phyloP scores from a whole-genome alignment of 2,329 filamentous ascomycete species.

The Whalleya microplaca region DNA sequence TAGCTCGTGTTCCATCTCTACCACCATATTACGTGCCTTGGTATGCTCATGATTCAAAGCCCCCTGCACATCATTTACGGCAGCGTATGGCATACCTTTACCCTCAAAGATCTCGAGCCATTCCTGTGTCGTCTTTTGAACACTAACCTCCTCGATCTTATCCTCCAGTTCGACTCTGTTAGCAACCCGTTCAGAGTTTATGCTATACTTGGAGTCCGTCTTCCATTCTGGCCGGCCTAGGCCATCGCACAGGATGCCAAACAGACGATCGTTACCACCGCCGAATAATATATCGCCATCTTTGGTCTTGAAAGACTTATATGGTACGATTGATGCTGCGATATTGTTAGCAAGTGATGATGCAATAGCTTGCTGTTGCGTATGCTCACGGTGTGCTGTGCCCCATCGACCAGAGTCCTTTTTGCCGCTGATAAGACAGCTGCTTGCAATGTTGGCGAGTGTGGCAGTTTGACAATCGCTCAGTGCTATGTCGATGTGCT shows the following conservation, averaged over 20 bases:
- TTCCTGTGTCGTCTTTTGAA: slow-evolving; percentile 78
- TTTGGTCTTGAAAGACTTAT: slow-evolving; percentile 78
- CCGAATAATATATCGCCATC: slow-evolving; percentile 74
- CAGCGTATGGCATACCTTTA: slow-evolving; percentile 91
- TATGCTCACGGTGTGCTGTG: slow-evolving; percentile 82
- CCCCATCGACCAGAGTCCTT: slow-evolving; percentile 92
- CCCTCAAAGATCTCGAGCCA: slow-evolving; percentile 89
- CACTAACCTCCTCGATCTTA: slow-evolving; percentile 76
- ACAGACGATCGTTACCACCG: slow-evolving; percentile 73
- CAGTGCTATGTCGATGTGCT: slow-evolving; percentile 89
- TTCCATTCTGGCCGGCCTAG: slow-evolving; percentile 64
- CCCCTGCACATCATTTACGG: slow-evolving; percentile 88
- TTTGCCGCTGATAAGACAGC: slow-evolving; percentile 83
- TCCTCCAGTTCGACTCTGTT: slow-evolving; percentile 78
- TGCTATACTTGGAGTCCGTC: slow-evolving; percentile 59
- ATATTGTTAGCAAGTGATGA: slow-evolving; percentile 15
- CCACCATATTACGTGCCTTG: slow-evolving; percentile 84
- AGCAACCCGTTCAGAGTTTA: slow-evolving; percentile 66
- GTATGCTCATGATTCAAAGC: slow-evolving; percentile 87
- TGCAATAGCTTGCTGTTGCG: not conserved
- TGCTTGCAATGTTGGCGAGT: slow-evolving; percentile 92
- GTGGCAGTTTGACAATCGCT: slow-evolving; percentile 96
- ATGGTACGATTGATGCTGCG: slow-evolving; percentile 92
- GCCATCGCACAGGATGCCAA: slow-evolving; percentile 64
- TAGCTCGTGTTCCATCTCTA: slow-evolving; percentile 78